Percentiles rank a stretch among this genome's conserved stretches.
Conservation (phyloP, 345 rosid genomes). For the Pugionium cornutum region DNA sequence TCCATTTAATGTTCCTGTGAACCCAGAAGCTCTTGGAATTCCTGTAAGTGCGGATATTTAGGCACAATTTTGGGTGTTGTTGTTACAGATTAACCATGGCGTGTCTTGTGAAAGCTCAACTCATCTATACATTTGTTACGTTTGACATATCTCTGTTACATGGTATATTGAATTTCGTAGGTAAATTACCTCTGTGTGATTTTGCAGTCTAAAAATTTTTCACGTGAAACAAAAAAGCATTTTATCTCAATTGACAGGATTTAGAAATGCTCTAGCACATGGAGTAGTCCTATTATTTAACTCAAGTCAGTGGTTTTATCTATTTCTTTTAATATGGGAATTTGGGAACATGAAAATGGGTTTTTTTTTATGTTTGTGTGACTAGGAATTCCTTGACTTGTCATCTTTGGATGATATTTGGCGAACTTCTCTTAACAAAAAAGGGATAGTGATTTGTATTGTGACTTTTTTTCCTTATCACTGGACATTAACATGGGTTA, state of each 20-base stretch:
- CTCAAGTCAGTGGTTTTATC: neutral
- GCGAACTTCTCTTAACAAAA: neutral
- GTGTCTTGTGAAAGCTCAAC: neutral
- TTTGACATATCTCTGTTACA: neutral
- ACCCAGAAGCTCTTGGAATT: conserved; percentile 94
- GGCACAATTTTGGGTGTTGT: neutral
- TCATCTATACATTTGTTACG: neutral
- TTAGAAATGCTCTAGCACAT: conserved; percentile 7
- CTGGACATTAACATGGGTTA: neutral
- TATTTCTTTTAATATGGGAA: neutral
- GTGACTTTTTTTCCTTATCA: conserved; percentile 7
- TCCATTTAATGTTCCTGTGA: conserved; percentile 86
- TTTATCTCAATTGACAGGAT: neutral
- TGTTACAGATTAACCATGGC: neutral
- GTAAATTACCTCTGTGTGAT: neutral
- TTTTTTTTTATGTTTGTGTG: neutral
- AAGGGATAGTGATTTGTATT: conserved; percentile 3
- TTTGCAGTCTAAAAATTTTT: neutral
- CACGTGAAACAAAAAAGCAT: neutral
- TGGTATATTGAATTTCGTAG: neutral
- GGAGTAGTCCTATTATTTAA: neutral
- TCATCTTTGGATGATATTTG: neutral
- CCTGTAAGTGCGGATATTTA: conserved; percentile 65
- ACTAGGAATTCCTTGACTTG: conserved; percentile 2
- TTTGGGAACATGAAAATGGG: neutral